Base-by-base conservation (phyloP, 129 eudicot species). In the Flaveria bidentis region DNA sequence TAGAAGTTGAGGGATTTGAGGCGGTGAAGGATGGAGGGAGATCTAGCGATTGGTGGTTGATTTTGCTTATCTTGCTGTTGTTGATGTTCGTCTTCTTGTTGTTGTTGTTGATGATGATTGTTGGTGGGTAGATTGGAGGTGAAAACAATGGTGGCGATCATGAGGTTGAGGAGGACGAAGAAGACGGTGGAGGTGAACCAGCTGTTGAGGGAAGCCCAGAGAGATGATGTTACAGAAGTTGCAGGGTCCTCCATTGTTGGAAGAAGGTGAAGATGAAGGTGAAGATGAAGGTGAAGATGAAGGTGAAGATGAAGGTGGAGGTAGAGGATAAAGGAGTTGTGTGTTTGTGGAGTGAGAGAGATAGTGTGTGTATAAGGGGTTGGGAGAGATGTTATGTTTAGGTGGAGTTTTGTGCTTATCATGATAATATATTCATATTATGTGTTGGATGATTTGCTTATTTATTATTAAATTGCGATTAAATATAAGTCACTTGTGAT, bases 111-210 rank as follows among this genome's bases (percentile, higher is more conserved):
- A 70, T 81, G 26, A 28, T 81, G 26, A 28, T 71, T 42, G 65
- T 63, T 76, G 78, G 69, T 85, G 65, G 92, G 50, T 6, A 85
- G 75, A 49, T 81, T 76, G 14, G 98, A 93, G 61, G 91, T 88
- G 81, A 88, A 76, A 14, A 88, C 76, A 80, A 93, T 88, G 84
- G 96, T 93, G 69, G 91, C 98, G 2, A 93, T 89, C 92, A 88
- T 85, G 83, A 93, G 75, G 53, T 93, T 93, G 77, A 93, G 96
- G 58, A 93, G 90, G 71, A 91, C 80, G 80, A 93, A 93, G 79
- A 93, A 86, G 68, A 90, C 96, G n/a, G 98, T 78, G 66, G 98
- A 93, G 1, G 96, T 87, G 78, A 90, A 85, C 96, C 96, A 93
- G 75, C 96, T 87, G 83, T 84, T 87, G 83, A 93, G 75, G 57